Evolutionary conservation across 169 alveolate species (phyloP), one percentile per base, ranked within the genome.

Genomic region (Perkinsus marinus): DNA sequence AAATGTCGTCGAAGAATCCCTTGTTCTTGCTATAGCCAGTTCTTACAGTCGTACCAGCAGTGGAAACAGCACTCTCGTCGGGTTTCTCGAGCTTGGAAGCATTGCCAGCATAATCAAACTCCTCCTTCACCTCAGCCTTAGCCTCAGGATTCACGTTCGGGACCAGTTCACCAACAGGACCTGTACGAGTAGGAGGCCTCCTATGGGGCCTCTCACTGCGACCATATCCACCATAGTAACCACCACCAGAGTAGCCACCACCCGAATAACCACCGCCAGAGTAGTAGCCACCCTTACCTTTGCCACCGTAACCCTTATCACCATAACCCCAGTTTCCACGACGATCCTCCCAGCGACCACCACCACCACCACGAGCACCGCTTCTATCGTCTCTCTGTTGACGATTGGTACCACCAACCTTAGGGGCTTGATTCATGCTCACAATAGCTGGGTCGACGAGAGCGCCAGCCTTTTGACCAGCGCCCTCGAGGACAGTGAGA

Each of bases 151-250:
- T 92, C 43, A 91, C 92, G 36, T 69, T 68, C 38, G 92, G 47
- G 90, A 69, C 89, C 57, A 92, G 92, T 39, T 92, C 94, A 43
- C 94, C 94, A 39, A 92, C 90, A 26, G 43, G 92, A 91, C 41
- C 89, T 41, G 91, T 39, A 7, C 68, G 43, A 30, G 26, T 39
- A 38, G 91, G 79, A 13, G 79, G 91, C 34, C 68, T 39, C 22
- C 91, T 16, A 89, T 89, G 57, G 22, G 43, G 57, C 43, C 57
- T 39, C 7, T 89, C 91, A 16, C 36, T 19, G 39, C 57, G 91
- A 39, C 34, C 30, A 30, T 89, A 39, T 89, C 91, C 91, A 89
- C 91, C n/a, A n/a, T n/a, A n/a, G n/a, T n/a, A n/a, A n/a, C n/a
- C n/a, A n/a, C n/a, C n/a, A n/a, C n/a, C 57, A 89, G 22, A 39